phyloP scores from a whole-genome alignment of 345 rosid species.

The Citrus inodora region DNA sequence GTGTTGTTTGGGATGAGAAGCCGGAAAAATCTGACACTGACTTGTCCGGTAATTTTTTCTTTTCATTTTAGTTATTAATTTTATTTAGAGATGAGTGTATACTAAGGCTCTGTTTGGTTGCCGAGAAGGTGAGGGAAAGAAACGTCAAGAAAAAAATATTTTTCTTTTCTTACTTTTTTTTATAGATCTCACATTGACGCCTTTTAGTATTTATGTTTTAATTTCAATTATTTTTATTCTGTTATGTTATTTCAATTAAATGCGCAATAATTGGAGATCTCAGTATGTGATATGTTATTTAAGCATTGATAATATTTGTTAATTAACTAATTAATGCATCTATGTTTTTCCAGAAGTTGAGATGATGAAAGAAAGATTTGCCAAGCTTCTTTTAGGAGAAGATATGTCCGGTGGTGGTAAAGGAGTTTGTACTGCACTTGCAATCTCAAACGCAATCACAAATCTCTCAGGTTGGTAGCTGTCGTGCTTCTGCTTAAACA shows the following conservation, averaged over 20 bases:
- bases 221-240: not conserved
- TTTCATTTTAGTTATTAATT: not conserved
- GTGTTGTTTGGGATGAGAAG: conserved; percentile 60
- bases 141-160: not conserved
- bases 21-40: conserved; percentile 51
- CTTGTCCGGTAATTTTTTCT: conserved; percentile 53
- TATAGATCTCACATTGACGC: not conserved
- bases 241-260: no score
- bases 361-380: conserved; percentile 98
- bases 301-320: not conserved
- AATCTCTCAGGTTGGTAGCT: conserved; percentile 71
- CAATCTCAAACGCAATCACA: conserved; percentile 96
- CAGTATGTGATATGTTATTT: not conserved
- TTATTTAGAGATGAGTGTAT: not conserved
- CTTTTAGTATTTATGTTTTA: not conserved
- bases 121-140: not conserved
- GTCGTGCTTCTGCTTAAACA: no score
- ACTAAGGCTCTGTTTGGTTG: not conserved
- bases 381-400: conserved; percentile 93
- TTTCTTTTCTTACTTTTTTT: not conserved
- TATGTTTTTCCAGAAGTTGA: conserved; percentile 51
- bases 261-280: not conserved
- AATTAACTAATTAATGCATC: not conserved
- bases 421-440: conserved; percentile 97
- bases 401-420: conserved; percentile 99